These are phyloP conservation scores for Mycena kentingensis DNA, from an alignment of 768 basidiomycete genomes.

Conservation along the genomic window DNA sequence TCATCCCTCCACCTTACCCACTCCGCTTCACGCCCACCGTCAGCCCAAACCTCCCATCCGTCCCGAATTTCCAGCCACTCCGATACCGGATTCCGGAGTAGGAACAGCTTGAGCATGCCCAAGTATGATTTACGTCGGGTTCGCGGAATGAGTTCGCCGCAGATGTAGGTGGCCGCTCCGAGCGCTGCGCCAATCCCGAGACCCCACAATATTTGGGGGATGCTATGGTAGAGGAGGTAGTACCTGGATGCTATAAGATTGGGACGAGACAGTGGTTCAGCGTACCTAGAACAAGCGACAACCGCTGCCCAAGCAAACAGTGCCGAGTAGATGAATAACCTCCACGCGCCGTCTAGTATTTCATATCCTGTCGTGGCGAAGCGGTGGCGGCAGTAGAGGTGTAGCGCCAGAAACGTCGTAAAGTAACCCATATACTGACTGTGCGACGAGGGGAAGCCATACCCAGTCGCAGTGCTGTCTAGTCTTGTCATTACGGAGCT, in stretches of 20 bases:
- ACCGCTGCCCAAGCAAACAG: conserved; percentile 57
- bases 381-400: conserved; percentile 69
- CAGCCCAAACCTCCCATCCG: conserved; percentile 79
- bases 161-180: conserved; percentile 55
- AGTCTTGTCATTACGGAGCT: conserved; percentile 3
- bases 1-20: conserved; percentile 66
- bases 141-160: conserved; percentile 61
- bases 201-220: conserved; percentile 77
- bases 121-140: conserved; percentile 53
- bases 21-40: conserved; percentile 74
- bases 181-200: conserved; percentile 59
- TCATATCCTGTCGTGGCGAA: conserved; percentile 56
- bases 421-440: conserved; percentile 93
- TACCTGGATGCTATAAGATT: conserved; percentile 45
- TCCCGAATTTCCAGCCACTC: conserved; percentile 74
- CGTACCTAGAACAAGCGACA: conserved; percentile 81
- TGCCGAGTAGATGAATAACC: conserved; percentile 46
- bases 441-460: conserved; percentile 87
- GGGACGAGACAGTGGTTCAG: neutral
- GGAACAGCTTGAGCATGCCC: conserved; percentile 47
- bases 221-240: conserved; percentile 72
- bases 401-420: conserved; percentile 71
- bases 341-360: conserved; percentile 55
- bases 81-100: conserved; percentile 60
- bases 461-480: conserved; percentile 69